Evolutionary conservation across 768 basidiomycete species (phyloP).

Genomic region (Tylopilus rubrobrunneus): DNA sequence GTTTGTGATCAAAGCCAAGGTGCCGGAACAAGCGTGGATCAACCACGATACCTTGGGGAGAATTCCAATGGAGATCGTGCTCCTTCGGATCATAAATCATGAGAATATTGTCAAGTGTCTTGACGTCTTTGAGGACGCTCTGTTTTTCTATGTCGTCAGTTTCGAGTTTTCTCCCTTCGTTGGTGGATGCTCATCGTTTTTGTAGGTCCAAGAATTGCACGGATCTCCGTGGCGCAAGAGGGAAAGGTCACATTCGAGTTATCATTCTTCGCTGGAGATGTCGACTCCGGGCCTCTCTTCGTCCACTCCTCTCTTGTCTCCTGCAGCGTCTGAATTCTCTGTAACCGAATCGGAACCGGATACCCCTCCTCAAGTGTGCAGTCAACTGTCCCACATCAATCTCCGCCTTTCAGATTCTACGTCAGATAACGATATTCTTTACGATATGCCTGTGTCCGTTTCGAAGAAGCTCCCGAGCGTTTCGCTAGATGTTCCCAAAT

Average conservation of each 20-base stretch:
- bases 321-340: constrained; percentile 49
- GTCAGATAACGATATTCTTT: constrained; percentile 7
- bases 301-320: constrained; percentile 53
- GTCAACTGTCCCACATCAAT: constrained; percentile 20
- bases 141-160: constrained; percentile 85
- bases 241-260: constrained; percentile 31
- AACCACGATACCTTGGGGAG: constrained; percentile 56
- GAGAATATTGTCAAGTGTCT: constrained; percentile 79
- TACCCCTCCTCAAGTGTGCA: constrained; percentile 38
- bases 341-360: constrained; percentile 39
- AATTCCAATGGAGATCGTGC: constrained; percentile 78
- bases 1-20: constrained; percentile 81
- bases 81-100: constrained; percentile 72
- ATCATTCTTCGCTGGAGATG: constrained; percentile 23
- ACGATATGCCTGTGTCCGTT: not conserved
- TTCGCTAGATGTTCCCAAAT: constrained; percentile 27
- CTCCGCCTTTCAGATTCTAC: constrained; percentile 14
- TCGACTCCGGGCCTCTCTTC: constrained; percentile 27
- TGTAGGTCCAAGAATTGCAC: constrained; percentile 86
- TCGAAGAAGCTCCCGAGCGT: constrained; percentile 9
- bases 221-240: constrained; percentile 79
- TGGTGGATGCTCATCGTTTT: constrained; percentile 3
- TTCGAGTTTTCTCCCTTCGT: not conserved
- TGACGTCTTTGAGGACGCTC: constrained; percentile 78
- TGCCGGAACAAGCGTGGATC: constrained; percentile 51